A percentile compares a stretch with the other conserved stretches of the same genome.
Conservation (phyloP, 371 early-diverging fungal species). For the Parasitella parasitica region DNA sequence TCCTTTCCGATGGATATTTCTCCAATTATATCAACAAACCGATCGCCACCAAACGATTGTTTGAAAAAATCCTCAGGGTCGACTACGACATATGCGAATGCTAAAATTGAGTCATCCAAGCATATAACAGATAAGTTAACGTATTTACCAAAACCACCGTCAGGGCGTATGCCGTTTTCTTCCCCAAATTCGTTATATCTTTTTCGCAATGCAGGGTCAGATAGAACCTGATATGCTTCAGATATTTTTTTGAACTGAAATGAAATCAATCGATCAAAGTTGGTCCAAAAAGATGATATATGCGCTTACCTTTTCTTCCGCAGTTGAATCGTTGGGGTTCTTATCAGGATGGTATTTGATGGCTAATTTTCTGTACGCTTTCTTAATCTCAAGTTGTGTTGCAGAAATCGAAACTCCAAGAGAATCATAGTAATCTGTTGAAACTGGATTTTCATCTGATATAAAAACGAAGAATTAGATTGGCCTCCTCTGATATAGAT, state of each 20-base stretch:
- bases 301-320: constrained; percentile 72
- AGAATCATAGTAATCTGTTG: constrained; percentile 73
- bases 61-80: constrained; percentile 94
- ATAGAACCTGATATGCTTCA: constrained; percentile 91
- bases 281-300: neutral
- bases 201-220: constrained; percentile 83
- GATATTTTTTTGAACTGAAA: constrained; percentile 88
- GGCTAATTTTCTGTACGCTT: constrained; percentile 80
- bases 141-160: constrained; percentile 69
- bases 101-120: too few relatives aligned
- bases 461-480: neutral
- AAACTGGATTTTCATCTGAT: constrained; percentile 70
- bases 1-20: constrained; percentile 94
- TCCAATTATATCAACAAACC: constrained; percentile 92
- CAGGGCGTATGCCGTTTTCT: constrained; percentile 65
- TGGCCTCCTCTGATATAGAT: too few relatives aligned
- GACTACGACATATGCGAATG: too few relatives aligned
- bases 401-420: constrained; percentile 56
- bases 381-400: constrained; percentile 67
- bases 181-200: constrained; percentile 86
- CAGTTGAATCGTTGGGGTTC: constrained; percentile 75
- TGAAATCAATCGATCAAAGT: too few relatives aligned
- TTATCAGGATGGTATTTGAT: constrained; percentile 88
- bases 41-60: constrained; percentile 93
- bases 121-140: neutral